These are phyloP conservation scores for Dipteronia dyeriana DNA, from an alignment of 345 rosid genomes.

Conservation along the genomic window DNA sequence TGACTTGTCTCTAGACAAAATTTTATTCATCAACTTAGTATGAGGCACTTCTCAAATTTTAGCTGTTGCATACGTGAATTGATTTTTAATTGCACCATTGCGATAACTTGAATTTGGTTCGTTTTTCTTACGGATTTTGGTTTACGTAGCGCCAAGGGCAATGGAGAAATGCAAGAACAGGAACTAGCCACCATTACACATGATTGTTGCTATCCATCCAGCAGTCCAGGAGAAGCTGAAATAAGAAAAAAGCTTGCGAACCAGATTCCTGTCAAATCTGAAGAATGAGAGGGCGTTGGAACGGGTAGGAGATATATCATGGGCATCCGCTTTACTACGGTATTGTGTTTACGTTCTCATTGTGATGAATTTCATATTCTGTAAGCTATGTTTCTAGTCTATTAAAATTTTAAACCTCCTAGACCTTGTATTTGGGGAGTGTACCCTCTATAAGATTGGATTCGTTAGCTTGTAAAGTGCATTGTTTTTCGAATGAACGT, in stretches of 20 bases:
- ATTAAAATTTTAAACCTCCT: slow-evolving; percentile 24
- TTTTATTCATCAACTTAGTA: not conserved
- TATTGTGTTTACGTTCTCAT: slow-evolving; percentile 12
- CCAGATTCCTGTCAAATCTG: slow-evolving; percentile 4
- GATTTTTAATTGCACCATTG: not conserved
- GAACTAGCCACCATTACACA: slow-evolving; percentile 33
- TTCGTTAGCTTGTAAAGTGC: slow-evolving; percentile 44
- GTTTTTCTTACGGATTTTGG: slow-evolving; percentile 8
- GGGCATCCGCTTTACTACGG: slow-evolving; percentile 24
- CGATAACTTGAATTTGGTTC: not conserved
- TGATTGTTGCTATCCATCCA: slow-evolving; percentile 29
- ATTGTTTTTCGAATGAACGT: slow-evolving; percentile 24
- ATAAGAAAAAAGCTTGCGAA: not conserved
- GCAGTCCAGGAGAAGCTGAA: slow-evolving; percentile 17
- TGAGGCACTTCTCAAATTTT: not conserved
- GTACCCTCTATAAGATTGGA: slow-evolving; percentile 6
- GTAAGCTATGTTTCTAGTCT: slow-evolving; percentile 23
- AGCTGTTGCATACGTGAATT: not conserved
- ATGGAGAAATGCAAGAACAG: slow-evolving; percentile 56
- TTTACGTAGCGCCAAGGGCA: slow-evolving; percentile 64
- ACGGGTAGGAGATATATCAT: slow-evolving; percentile 29
- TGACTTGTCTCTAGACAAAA: not conserved
- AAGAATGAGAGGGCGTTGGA: slow-evolving; percentile 22
- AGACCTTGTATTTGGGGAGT: slow-evolving; percentile 30
- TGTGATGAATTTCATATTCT: slow-evolving; percentile 20